A percentile compares a stretch with the other conserved stretches of the same genome.
Conservation (phyloP, 78 protist species). For the Dictyostelium purpureum region DNA sequence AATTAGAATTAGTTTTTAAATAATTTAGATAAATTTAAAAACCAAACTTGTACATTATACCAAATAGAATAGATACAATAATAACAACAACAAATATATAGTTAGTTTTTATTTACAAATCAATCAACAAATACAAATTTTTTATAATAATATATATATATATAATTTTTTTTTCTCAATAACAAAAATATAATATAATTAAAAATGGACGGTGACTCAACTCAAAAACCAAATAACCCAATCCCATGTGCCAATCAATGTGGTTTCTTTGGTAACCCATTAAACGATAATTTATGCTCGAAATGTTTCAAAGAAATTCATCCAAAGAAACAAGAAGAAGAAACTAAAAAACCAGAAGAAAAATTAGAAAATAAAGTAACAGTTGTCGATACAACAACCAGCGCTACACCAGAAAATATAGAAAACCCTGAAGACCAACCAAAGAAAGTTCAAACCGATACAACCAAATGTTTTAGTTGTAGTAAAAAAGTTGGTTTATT, state of each 20-base stretch:
- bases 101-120: neutral
- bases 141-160: neutral
- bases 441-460: slow-evolving; percentile 69
- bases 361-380: too few species aligned
- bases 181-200: neutral
- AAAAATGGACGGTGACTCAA: slow-evolving; percentile 74
- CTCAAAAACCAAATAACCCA: slow-evolving; percentile 62
- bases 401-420: neutral
- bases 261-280: slow-evolving; percentile 82
- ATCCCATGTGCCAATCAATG: slow-evolving; percentile 79
- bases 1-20: neutral
- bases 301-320: slow-evolving; percentile 62
- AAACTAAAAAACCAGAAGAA: neutral
- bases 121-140: neutral
- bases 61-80: too few species aligned
- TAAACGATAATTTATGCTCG: slow-evolving; percentile 67
- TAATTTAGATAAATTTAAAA: too few species aligned
- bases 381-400: neutral
- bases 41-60: too few species aligned
- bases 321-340: slow-evolving; percentile 33
- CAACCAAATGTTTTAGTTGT: slow-evolving; percentile 81
- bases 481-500: slow-evolving; percentile 86
- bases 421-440: neutral
- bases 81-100: neutral
- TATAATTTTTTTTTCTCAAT: neutral